Percentiles rank a stretch among this genome's conserved stretches.
These are phyloP conservation scores for Mortierella polycephala DNA, from an alignment of 371 early-diverging fungal genomes.

Conservation along the genomic window DNA sequence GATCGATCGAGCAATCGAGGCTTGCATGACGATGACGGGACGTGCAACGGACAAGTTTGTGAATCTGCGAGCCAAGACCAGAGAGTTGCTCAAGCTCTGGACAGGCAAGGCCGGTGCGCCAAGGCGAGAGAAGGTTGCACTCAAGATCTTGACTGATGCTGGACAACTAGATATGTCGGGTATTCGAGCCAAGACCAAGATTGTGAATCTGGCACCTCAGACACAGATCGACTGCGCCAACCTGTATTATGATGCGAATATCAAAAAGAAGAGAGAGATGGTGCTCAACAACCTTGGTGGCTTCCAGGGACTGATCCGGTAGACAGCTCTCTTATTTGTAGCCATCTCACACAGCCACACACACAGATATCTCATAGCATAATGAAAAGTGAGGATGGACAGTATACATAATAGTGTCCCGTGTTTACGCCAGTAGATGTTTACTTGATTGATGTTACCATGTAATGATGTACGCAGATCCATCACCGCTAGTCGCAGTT, in stretches of 20 bases:
- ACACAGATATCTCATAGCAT: too few species aligned
- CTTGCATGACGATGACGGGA: slow-evolving; percentile 55
- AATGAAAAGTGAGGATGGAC: too few species aligned
- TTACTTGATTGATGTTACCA: too few species aligned
- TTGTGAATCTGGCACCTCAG: slow-evolving; percentile 7
- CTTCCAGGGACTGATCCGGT: slow-evolving; percentile 11
- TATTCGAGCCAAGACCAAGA: slow-evolving; percentile 28
- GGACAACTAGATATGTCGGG: slow-evolving; percentile 38
- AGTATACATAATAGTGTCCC: too few species aligned
- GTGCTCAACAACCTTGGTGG: slow-evolving; percentile 16
- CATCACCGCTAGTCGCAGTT: too few species aligned
- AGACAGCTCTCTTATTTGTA: not conserved
- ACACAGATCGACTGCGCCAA: slow-evolving; percentile 43
- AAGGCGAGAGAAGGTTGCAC: slow-evolving; percentile 38
- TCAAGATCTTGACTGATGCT: slow-evolving; percentile 40
- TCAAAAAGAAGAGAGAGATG: slow-evolving; percentile 44
- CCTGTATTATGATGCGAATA: slow-evolving; percentile 35
- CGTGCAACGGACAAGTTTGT: slow-evolving; percentile 54
- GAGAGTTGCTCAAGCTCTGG: slow-evolving; percentile 52
- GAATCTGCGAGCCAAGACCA: slow-evolving; percentile 48
- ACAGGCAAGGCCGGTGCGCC: slow-evolving; percentile 36
- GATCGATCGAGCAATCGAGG: slow-evolving; percentile 43
- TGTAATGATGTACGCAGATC: too few species aligned
- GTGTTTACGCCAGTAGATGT: too few species aligned
- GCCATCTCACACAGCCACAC: not conserved